These are phyloP conservation scores for Oenanthe sinensis DNA, from an alignment of 129 eudicot species.

Conservation along the genomic window DNA sequence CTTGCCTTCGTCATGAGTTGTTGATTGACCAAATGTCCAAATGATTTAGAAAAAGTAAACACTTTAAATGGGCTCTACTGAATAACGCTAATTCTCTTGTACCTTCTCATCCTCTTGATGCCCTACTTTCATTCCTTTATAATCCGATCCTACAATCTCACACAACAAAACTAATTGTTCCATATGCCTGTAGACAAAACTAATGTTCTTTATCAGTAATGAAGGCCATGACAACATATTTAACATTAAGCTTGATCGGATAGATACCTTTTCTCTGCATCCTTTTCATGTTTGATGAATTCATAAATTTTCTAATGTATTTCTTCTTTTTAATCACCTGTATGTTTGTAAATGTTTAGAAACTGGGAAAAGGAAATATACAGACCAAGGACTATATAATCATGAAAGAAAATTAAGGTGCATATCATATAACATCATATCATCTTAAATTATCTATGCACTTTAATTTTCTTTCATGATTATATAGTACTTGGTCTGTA, in stretches of 20 bases:
- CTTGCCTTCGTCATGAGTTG: no score
- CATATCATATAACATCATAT: no score
- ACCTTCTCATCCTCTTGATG: no score
- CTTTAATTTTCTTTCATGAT: not conserved
- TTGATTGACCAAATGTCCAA: no score
- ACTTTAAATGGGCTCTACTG: no score
- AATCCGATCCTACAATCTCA: no score
- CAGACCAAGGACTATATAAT: not conserved
- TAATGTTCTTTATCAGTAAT: not conserved
- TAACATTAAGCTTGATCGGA: not conserved
- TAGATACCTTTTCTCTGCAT: conserved; percentile 1
- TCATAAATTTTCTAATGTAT: not conserved
- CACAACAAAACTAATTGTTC: no score
- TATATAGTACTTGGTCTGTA: not conserved
- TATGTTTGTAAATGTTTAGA: not conserved
- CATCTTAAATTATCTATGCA: no score
- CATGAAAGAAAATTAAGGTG: not conserved
- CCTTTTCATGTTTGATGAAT: not conserved
- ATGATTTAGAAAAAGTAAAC: no score
- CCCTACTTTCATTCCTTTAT: no score
- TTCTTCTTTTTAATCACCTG: not conserved
- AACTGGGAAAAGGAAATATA: not conserved
- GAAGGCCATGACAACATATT: not conserved
- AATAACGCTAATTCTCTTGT: no score
- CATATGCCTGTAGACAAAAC: conserved; percentile 5